These are phyloP conservation scores for Scheffersomyces insectosa DNA, from an alignment of 1,139 yeast genomes.

Conservation along the genomic window DNA sequence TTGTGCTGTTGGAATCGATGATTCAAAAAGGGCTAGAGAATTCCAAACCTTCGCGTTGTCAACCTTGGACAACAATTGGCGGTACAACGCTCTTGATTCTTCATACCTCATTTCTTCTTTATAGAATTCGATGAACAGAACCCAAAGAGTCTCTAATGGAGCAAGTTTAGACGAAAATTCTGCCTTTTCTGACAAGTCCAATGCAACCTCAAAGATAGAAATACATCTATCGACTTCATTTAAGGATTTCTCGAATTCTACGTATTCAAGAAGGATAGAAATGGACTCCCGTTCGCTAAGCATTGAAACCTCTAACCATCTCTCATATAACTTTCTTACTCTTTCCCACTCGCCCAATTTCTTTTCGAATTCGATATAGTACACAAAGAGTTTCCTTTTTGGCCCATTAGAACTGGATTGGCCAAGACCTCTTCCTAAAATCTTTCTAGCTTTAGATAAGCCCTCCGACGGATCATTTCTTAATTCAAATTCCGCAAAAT, in stretches of 20 bases:
- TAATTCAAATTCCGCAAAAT: slow-evolving; percentile 71
- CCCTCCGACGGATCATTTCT: slow-evolving; percentile 47
- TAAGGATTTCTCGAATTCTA: slow-evolving; percentile 64
- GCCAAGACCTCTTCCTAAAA: slow-evolving; percentile 76
- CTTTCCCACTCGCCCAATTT: slow-evolving; percentile 73
- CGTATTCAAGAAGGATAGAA: slow-evolving; percentile 46
- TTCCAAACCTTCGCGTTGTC: slow-evolving; percentile 57
- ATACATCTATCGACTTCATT: slow-evolving; percentile 73
- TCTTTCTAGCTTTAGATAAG: slow-evolving; percentile 58
- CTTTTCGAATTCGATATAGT: slow-evolving; percentile 62
- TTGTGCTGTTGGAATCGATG: slow-evolving; percentile 58
- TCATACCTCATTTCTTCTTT: slow-evolving; percentile 59
- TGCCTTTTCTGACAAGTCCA: slow-evolving; percentile 18
- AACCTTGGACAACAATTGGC: slow-evolving; percentile 35
- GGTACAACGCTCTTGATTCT: slow-evolving; percentile 56
- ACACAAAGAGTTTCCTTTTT: slow-evolving; percentile 57
- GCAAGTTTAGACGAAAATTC: slow-evolving; percentile 13
- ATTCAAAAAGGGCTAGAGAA: slow-evolving; percentile 69
- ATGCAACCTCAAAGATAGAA: slow-evolving; percentile 59
- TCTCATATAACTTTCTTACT: slow-evolving; percentile 71
- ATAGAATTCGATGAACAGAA: slow-evolving; percentile 56
- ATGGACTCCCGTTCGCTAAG: slow-evolving; percentile 21
- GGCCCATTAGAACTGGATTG: slow-evolving; percentile 42
- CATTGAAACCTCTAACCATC: slow-evolving; percentile 60
- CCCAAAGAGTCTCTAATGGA: slow-evolving; percentile 36